phyloP scores from a whole-genome alignment of 768 basidiomycete genomes.

The Phylloporus sp. region DNA sequence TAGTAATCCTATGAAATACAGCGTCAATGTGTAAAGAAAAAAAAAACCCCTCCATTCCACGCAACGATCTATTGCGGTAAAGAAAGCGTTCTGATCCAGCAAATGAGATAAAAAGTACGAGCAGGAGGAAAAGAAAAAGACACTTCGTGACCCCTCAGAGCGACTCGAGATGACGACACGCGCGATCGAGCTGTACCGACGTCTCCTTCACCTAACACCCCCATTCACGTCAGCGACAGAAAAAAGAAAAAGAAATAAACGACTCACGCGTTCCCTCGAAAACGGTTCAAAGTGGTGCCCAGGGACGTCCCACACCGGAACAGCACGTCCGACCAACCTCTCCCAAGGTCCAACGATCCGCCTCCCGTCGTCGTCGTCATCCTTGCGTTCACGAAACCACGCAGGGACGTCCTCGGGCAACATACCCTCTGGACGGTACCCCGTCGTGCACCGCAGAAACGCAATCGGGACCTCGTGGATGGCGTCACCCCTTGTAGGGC shows the following conservation, averaged over 20 bases:
- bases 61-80: too few relatives aligned
- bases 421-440: conserved; percentile 33
- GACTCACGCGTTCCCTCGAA: conserved; percentile 43
- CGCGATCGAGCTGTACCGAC: conserved; percentile 20
- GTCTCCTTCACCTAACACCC: conserved; percentile 22
- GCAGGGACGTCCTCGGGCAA: conserved; percentile 38
- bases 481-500: conserved; percentile 28
- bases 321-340: conserved; percentile 28
- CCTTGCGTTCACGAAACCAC: conserved; percentile 49
- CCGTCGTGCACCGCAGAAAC: conserved; percentile 50
- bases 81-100: too few relatives aligned
- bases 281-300: conserved; percentile 67
- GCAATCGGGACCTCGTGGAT: conserved; percentile 34
- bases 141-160: not conserved
- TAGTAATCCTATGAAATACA: too few relatives aligned
- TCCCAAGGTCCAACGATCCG: conserved; percentile 46
- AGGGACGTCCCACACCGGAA: conserved; percentile 52
- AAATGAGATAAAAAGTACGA: too few relatives aligned
- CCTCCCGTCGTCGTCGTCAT: conserved; percentile 1
- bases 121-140: not conserved
- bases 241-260: not conserved
- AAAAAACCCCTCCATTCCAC: too few relatives aligned
- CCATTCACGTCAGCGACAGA: not conserved
- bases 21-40: too few relatives aligned
- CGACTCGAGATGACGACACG: conserved; percentile 14